A percentile compares a stretch with the other conserved stretches of the same genome.
phyloP scores from a whole-genome alignment of 2,329 filamentous ascomycete species.

The Thielaviopsis euricoi region DNA sequence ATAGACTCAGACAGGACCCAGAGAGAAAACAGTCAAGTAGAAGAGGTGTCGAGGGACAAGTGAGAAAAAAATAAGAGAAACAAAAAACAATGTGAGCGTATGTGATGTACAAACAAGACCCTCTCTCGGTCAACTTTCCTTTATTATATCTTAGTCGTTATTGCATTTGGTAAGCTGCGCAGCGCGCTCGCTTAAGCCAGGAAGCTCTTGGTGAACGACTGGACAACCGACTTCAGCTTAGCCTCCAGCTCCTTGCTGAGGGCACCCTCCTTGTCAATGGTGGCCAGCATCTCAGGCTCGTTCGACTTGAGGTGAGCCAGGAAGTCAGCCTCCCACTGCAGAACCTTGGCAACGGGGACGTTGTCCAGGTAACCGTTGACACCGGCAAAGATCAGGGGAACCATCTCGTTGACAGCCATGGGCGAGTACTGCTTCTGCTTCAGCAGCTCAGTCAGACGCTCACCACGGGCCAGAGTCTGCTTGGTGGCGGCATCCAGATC shows the following conservation, averaged over 20 bases:
- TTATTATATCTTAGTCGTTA: conserved; percentile 13
- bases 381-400: conserved; percentile 97
- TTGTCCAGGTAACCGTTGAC: conserved; percentile 89
- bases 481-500: conserved; percentile 98
- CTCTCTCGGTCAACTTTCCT: conserved; percentile 17
- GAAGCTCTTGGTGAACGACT: conserved; percentile 90
- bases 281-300: conserved; percentile 66
- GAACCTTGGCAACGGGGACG: conserved; percentile 81
- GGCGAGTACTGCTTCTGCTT: conserved; percentile 99
- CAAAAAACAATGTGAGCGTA: conserved; percentile 20
- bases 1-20: not conserved
- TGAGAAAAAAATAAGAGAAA: conserved; percentile 32
- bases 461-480: conserved; percentile 95
- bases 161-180: conserved; percentile 30
- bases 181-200: conserved; percentile 31
- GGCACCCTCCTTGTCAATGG: conserved; percentile 89
- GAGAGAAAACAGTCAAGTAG: not conserved
- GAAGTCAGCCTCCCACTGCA: conserved; percentile 90
- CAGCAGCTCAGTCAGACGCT: conserved; percentile 94
- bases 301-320: conserved; percentile 80
- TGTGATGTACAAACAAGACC: conserved; percentile 32
- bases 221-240: conserved; percentile 62
- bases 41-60: not conserved
- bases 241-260: conserved; percentile 87
- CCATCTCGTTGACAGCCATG: conserved; percentile 99